Conservation (phyloP, 1,139 yeast genomes). For the Hansenula sp. region DNA sequence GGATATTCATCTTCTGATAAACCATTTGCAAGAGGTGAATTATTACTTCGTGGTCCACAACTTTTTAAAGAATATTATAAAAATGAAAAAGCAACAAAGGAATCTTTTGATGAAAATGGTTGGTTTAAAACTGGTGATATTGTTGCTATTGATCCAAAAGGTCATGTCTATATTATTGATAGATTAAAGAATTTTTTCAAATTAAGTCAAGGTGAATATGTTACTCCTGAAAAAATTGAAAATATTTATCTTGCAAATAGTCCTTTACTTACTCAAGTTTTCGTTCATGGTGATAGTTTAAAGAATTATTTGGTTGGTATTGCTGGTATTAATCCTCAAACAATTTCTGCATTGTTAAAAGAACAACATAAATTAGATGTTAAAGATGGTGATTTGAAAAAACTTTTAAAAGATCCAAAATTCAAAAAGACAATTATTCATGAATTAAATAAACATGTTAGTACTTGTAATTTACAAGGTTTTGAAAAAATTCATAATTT, state of each 20-base stretch:
- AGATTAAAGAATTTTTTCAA: constrained; percentile 68
- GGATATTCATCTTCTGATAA: constrained; percentile 46
- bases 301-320: constrained; percentile 51
- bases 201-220: constrained; percentile 65
- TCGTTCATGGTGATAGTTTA: constrained; percentile 53
- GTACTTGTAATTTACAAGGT: constrained; percentile 20
- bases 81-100: constrained; percentile 43
- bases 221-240: constrained; percentile 67
- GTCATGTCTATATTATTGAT: constrained; percentile 51
- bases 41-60: constrained; percentile 56
- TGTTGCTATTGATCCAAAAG: constrained; percentile 42
- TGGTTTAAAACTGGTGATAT: constrained; percentile 68
- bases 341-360: constrained; percentile 11
- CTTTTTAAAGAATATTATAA: constrained; percentile 53
- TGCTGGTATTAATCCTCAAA: constrained; percentile 41
- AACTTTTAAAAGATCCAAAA: constrained; percentile 14
- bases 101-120: constrained; percentile 49
- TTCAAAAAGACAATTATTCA: constrained; percentile 16
- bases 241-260: constrained; percentile 45
- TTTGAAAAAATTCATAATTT: constrained; percentile 48
- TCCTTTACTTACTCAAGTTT: constrained; percentile 44
- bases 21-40: constrained; percentile 44
- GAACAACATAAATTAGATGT: constrained; percentile 9
- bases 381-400: constrained; percentile 15
- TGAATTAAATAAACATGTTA: constrained; percentile 17